These are phyloP conservation scores for Neurospora terricola DNA, from an alignment of 495 filamentous ascomycete genomes.

Conservation along the genomic window DNA sequence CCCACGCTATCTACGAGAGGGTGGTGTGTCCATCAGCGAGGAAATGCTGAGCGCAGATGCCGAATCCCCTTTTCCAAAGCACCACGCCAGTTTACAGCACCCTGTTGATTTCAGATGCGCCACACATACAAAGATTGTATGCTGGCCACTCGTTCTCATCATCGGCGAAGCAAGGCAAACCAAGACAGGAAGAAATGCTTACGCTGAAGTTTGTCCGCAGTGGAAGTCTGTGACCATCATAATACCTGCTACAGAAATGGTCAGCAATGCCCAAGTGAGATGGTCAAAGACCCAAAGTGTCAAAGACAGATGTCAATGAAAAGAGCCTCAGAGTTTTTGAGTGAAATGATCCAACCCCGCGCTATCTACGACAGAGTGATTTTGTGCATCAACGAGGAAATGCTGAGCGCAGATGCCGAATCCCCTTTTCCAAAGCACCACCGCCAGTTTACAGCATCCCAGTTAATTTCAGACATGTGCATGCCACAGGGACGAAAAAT, in stretches of 20 bases:
- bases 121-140: background rate
- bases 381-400: background rate
- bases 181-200: background rate
- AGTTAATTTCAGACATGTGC: background rate
- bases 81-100: background rate
- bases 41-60: background rate
- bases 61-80: background rate
- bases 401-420: background rate
- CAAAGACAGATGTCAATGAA: background rate
- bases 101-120: background rate
- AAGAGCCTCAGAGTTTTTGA: background rate
- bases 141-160: background rate
- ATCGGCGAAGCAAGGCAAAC: background rate
- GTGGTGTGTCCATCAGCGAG: background rate
- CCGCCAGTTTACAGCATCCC: background rate
- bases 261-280: background rate
- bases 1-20: background rate
- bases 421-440: background rate
- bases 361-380: background rate
- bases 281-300: too few species aligned
- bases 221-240: background rate
- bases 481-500: background rate
- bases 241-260: background rate
- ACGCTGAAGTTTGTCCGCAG: background rate
- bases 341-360: background rate